Percentiles rank a stretch among this genome's conserved stretches.
Evolutionary conservation across 139 green algal species (phyloP).

Genomic region (Raphidocelis subcapitata): DNA sequence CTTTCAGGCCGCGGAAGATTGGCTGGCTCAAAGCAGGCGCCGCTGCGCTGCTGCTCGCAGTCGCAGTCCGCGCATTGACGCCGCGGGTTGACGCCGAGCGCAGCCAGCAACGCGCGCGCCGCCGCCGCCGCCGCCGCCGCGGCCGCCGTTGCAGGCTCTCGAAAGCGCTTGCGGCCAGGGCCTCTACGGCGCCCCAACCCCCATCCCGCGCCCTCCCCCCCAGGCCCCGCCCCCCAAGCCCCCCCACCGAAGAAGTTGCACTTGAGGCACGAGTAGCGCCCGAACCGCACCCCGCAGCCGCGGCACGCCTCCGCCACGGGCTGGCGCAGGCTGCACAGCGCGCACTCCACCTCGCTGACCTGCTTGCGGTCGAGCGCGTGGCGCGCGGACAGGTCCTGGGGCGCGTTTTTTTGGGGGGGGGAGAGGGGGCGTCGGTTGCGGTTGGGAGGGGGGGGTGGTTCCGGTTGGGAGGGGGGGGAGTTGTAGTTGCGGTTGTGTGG

Average conservation of each 20-base stretch:
- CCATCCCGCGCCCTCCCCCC: no score
- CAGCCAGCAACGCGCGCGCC: not conserved
- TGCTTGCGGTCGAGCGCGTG: constrained; percentile 80
- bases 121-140: no score
- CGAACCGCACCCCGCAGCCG: constrained; percentile 76
- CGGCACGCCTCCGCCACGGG: constrained; percentile 57
- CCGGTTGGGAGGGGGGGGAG: no score
- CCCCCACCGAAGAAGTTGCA: constrained; percentile 59
- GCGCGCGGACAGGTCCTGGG: constrained; percentile 63
- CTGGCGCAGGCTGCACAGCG: constrained; percentile 72
- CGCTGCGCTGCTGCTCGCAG: not conserved
- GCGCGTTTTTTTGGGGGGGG: no score
- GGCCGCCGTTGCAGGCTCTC: no score
- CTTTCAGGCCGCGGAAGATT: not conserved
- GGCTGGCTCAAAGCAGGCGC: not conserved
- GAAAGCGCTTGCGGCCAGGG: not conserved
- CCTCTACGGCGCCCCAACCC: not conserved
- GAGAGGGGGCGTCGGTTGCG: no score
- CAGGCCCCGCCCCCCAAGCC: no score
- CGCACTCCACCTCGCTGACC: constrained; percentile 79
- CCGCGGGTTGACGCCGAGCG: not conserved
- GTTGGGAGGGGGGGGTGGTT: no score
- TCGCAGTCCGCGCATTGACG: not conserved
- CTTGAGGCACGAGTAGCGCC: constrained; percentile 58
- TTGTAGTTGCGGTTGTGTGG: no score